Evolutionary conservation across 2,329 filamentous ascomycete species (phyloP), one percentile per base, ranked within the genome.

Genomic region (Coleophoma crateriformis): DNA sequence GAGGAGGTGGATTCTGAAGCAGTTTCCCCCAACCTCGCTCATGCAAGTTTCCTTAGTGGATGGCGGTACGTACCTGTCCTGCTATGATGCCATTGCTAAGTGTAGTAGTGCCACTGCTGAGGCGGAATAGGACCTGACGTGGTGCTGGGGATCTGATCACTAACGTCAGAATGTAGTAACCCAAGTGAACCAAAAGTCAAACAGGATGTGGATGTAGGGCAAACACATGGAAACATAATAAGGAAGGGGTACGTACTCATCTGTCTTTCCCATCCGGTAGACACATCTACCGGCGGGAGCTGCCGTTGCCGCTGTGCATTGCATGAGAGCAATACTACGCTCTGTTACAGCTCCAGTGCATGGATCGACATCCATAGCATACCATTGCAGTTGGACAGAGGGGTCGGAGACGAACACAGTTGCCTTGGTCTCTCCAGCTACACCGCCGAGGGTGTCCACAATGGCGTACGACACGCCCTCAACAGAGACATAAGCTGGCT

Each of bases 351-450:
- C 62, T n/a, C 71, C 71, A 0, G 68, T 71, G 56, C 71, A 73
- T 17, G 67, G 65, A 38, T 72, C 67, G 7, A 72, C 64, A 8
- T 73, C 70, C 19, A 72, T 68, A 35, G 69, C 68, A 34, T 54
- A 64, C 50, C 71, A 64, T 13, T 61, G 61, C 40, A 72, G 62
- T 5, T 57, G 53, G 10, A 64, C 63, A 27, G 57, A 54, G n/a
- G 64, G 64, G 45, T 70, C 69, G 1, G 69, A 71, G 3, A 68
- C 66, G n/a, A 47, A 54, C 13, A 48, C 32, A 42, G 56, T 50
- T 32, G 62, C 58, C 12, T 54, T 56, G 1, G 56, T 64, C 43
- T 69, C 65, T 3, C 67, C 69, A 17, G 67, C 49, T 50, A 72
- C 68, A 1, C 66, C 64, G 37, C 61, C 63, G 13, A 54, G 50